Evolutionary conservation across 1,284 basidiomycete species (phyloP).

Genomic region (Microbotryum violaceum): DNA sequence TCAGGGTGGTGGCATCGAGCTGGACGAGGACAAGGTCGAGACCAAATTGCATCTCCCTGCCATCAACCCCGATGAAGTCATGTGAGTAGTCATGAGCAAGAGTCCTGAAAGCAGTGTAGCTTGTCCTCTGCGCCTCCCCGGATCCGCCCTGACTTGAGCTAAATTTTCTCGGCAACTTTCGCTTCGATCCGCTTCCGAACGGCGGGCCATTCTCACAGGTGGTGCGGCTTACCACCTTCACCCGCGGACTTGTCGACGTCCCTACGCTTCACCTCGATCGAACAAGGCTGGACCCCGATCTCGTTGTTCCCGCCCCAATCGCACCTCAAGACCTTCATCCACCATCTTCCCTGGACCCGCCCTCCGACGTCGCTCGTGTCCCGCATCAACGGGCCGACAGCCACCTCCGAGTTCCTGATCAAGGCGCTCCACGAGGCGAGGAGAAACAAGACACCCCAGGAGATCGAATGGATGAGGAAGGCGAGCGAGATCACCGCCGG

Average conservation of each 20-base stretch:
- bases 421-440: conserved; percentile 66
- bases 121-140: no score
- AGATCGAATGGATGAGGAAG: conserved; percentile 53
- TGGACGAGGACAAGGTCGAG: conserved; percentile 47
- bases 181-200: conserved; percentile 26
- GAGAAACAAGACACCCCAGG: conserved; percentile 63
- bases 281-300: conserved; percentile 66
- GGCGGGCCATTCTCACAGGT: conserved; percentile 50
- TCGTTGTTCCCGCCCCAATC: conserved; percentile 61
- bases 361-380: conserved; percentile 49
- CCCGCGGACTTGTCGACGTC: conserved; percentile 47
- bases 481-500: conserved; percentile 77
- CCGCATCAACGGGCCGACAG: conserved; percentile 45
- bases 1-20: conserved; percentile 39
- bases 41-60: conserved; percentile 17
- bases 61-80: conserved; percentile 17
- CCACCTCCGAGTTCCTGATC: conserved; percentile 54
- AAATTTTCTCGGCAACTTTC: background rate
- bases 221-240: conserved; percentile 46
- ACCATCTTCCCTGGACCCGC: conserved; percentile 37
- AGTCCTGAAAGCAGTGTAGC: no score
- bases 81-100: background rate
- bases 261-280: conserved; percentile 34
- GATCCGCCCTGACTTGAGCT: no score
- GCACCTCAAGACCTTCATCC: conserved; percentile 16